Base-by-base conservation (phyloP, 768 basidiomycete genomes). In the Suillus hirtellus region DNA sequence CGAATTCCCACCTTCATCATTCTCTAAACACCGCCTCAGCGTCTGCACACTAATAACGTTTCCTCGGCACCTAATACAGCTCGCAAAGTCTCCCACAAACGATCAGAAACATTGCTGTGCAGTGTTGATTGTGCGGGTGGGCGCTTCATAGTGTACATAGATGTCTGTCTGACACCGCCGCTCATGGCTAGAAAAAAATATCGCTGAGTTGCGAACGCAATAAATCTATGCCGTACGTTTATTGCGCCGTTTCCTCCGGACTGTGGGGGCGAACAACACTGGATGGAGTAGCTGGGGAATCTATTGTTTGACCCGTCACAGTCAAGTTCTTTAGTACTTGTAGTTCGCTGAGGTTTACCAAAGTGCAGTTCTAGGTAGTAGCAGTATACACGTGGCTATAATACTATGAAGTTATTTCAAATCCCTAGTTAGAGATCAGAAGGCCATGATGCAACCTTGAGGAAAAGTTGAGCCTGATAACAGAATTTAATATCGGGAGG, bases 1-100 rank as follows among this genome's bases (percentile, higher is more conserved):
- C 34, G 50, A 50, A 50, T 50, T 50, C 49, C 27, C 49, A 50
- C 49, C 49, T 50, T 50, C 49, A 50, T 31, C 24, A 50, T 50
- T 8, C 24, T 50, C 21, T 12, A 52, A 11, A 19, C 17, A 37
- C 35, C 35, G 50, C 15, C 17, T 31, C 8, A 19, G 24, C 14
- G 24, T 14, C 15, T 27, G 8, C 24, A 8, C 49, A 50, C 31
- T 31, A 52, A 52, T 31, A 52, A 52, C 27, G 5, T 31, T 53
- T 53, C 31, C 31, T 53, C 31, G 50, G 24, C 49, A 50, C 49
- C 21, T 47, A n/a, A 21, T 47, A 11, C 12, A 47, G n/a, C 21
- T 50, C 49, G 24, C 49, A 50, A 24, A 14, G 21, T 49, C 27
- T 34, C 31, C 31, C 9, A 17, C 19, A 17, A 31, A 17, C 5